These are phyloP conservation scores for Vachellia collinsii DNA, from an alignment of 306 rosid species.

Conservation along the genomic window DNA sequence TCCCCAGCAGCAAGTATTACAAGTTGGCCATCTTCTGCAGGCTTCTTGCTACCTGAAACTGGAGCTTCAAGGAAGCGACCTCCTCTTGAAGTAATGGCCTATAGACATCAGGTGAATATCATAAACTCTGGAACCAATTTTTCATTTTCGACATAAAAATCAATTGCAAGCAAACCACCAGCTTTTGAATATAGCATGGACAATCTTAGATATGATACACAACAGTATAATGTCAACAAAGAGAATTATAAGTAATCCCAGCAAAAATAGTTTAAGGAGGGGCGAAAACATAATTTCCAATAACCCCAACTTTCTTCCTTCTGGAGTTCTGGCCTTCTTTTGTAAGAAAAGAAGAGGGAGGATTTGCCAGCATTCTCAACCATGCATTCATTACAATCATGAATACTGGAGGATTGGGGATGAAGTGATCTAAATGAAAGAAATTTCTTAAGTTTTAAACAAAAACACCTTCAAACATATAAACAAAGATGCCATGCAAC, in stretches of 20 bases:
- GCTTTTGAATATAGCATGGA: slow-evolving; percentile 31
- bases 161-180: slow-evolving; percentile 7
- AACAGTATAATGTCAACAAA: background rate
- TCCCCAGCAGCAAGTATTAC: slow-evolving; percentile 88
- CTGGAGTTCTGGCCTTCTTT: background rate
- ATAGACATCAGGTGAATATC: slow-evolving; percentile 37
- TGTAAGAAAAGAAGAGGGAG: background rate
- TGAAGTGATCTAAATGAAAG: background rate
- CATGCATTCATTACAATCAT: background rate
- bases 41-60: slow-evolving; percentile 98
- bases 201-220: slow-evolving; percentile 6
- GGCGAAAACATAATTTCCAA: background rate
- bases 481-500: slow-evolving; percentile 9
- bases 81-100: slow-evolving; percentile 70
- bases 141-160: slow-evolving; percentile 7
- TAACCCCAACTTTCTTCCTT: background rate
- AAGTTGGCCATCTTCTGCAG: slow-evolving; percentile 97
- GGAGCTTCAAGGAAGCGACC: slow-evolving; percentile 86
- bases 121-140: slow-evolving; percentile 27
- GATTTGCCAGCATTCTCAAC: background rate
- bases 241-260: background rate
- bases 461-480: slow-evolving; percentile 1
- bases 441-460: background rate
- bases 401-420: background rate
- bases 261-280: background rate